A percentile compares a stretch with the other conserved stretches of the same genome.
These are phyloP conservation scores for Leishmania turanica DNA, from an alignment of 208 protist genomes.

Conservation along the genomic window DNA sequence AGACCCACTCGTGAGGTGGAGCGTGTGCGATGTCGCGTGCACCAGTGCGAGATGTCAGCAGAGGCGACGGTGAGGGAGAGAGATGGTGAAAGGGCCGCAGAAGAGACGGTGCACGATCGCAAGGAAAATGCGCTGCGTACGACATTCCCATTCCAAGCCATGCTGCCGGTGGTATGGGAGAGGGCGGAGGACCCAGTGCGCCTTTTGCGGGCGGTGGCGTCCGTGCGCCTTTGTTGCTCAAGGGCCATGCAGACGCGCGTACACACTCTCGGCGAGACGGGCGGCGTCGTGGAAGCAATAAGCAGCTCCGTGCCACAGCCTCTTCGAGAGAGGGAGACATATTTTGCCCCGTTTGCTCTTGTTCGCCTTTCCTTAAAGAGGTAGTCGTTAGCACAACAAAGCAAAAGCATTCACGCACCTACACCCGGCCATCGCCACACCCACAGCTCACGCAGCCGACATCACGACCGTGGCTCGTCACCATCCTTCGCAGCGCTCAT, in stretches of 20 bases:
- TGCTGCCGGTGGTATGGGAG: neutral
- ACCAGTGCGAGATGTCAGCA: neutral
- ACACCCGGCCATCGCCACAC: neutral
- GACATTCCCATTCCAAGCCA: neutral
- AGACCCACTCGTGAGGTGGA: neutral
- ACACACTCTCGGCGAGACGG: neutral
- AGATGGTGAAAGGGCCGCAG: neutral
- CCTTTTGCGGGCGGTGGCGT: no score
- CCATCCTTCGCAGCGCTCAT: neutral
- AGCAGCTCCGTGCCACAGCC: neutral
- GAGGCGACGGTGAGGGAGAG: neutral
- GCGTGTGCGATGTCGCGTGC: neutral
- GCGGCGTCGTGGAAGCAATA: neutral
- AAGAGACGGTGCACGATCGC: neutral
- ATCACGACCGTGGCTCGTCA: neutral
- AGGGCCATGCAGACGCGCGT: neutral
- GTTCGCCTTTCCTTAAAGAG: neutral
- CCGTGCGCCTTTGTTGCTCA: neutral
- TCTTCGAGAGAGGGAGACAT: neutral
- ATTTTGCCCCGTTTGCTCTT: neutral
- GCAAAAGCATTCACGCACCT: neutral
- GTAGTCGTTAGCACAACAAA: slow-evolving; percentile 1
- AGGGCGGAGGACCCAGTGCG: neutral
- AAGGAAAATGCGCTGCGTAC: neutral
- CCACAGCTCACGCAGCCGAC: neutral